These are phyloP conservation scores for Hemileccinum rubropunctum DNA, from an alignment of 768 basidiomycete species.

Conservation along the genomic window DNA sequence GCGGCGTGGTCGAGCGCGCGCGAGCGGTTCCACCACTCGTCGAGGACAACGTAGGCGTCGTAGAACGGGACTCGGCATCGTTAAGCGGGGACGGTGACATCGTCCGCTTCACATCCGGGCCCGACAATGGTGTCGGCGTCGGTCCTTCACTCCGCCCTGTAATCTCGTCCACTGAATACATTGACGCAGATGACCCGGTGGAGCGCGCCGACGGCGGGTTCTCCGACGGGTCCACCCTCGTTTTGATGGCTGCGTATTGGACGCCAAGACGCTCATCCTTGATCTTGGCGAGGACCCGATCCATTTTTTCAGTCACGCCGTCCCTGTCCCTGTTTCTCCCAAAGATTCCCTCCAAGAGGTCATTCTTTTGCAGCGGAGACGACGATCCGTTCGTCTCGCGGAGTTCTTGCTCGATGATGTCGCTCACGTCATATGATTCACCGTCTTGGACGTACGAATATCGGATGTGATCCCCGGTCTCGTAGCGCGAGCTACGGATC, in stretches of 20 bases:
- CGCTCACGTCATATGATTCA: constrained; percentile 89
- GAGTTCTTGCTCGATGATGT: constrained; percentile 90
- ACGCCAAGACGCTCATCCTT: constrained; percentile 54
- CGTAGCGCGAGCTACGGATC: constrained; percentile 79
- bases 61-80: constrained; percentile 24
- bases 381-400: constrained; percentile 43
- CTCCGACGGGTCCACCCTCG: constrained; percentile 17
- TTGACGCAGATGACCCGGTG: constrained; percentile 41
- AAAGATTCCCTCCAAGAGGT: constrained; percentile 67
- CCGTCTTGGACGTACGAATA: constrained; percentile 97
- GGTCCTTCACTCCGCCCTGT: constrained; percentile 16
- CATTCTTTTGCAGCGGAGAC: constrained; percentile 38
- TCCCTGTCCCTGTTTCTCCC: constrained; percentile 58
- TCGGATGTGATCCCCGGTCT: constrained; percentile 69
- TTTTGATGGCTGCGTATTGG: constrained; percentile 18
- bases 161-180: constrained; percentile 54
- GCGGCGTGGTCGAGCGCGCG: constrained; percentile 25
- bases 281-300: constrained; percentile 74
- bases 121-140: constrained; percentile 30
- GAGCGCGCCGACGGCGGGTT: constrained; percentile 28
- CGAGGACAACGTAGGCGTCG: constrained; percentile 26
- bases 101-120: constrained; percentile 16
- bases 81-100: constrained; percentile 18
- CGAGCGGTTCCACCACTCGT: constrained; percentile 4
- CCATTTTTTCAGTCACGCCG: constrained; percentile 64